Evolutionary conservation across 768 basidiomycete species (phyloP), one percentile per base, ranked within the genome.

Genomic region (Tylopilus intermedius): DNA sequence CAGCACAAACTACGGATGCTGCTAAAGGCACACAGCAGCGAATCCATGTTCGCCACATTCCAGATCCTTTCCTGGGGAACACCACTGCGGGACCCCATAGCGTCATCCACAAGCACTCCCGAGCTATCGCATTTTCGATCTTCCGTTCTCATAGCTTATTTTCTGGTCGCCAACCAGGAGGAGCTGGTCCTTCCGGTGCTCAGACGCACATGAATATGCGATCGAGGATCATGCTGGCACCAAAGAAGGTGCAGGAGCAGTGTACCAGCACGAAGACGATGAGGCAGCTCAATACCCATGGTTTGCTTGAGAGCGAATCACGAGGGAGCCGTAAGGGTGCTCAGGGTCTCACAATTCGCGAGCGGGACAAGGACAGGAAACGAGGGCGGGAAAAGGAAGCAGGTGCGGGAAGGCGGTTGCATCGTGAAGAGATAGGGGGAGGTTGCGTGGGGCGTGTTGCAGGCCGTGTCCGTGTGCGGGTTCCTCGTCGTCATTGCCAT

Each of bases 101-200:
- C 32, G 82, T 86, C 49, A 81, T 92, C 30, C 90, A 92, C 68
- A 88, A 88, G 58, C 90, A 92, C 63, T 88, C 90, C 1, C 82
- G 86, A 50, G 85, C 86, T 4, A 71, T 79, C 29, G 90, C 87
- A 1, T 90, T 90, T 68, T 90, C 89, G 0, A 80, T 92, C 45
- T 84, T 85, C 67, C 80, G 90, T 43, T 79, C 80, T 50, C 81
- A 85, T 49, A 45, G 47, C 21, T 39, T 64, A n/a, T 63, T 62
- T 42, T 51, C 60, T n/a, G 41, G 51, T 40, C 62, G 62, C 14
- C 53, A 10, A 53, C 33, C 44, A n/a, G 57, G 51, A 33, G 56
- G 43, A n/a, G 18, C 32, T 8, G 32, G 38, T 21, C 46, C 54
- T 26, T 50, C 62, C 21, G 50, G 14, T 21, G 37, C 65, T 45